phyloP scores from a whole-genome alignment of 306 rosid genomes.

The Adenanthera pavonina region DNA sequence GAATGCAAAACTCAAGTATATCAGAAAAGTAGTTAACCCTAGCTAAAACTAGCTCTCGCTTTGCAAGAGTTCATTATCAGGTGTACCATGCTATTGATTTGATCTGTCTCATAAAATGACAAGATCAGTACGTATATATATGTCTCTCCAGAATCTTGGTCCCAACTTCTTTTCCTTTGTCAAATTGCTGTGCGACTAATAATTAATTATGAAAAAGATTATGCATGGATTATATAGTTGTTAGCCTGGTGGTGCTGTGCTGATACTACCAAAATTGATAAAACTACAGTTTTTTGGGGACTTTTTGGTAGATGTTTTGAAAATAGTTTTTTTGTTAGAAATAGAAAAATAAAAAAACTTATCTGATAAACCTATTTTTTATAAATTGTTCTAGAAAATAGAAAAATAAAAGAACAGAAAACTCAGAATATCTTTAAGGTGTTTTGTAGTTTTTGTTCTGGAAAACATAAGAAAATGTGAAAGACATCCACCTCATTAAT shows the following conservation, averaged over 20 bases:
- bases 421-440: no score
- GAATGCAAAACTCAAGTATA: background rate
- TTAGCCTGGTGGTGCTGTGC: background rate
- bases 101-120: constrained; percentile 45
- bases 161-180: background rate
- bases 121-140: background rate
- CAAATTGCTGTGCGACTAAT: background rate
- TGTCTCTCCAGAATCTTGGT: constrained; percentile 46
- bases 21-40: background rate
- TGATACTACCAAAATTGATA: background rate
- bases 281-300: background rate
- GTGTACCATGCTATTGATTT: constrained; percentile 45
- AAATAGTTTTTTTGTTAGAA: no score
- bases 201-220: background rate
- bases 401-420: no score
- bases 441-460: no score
- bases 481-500: no score
- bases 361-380: no score
- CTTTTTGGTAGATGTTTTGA: no score
- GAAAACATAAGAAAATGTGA: no score
- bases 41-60: background rate
- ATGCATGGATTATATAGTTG: background rate
- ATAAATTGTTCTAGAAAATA: no score
- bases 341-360: no score
- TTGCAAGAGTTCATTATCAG: background rate